A percentile compares a stretch with the other conserved stretches of the same genome.
Conservation (phyloP, 768 basidiomycete species). For the Erythrobasidium yunnanense region DNA sequence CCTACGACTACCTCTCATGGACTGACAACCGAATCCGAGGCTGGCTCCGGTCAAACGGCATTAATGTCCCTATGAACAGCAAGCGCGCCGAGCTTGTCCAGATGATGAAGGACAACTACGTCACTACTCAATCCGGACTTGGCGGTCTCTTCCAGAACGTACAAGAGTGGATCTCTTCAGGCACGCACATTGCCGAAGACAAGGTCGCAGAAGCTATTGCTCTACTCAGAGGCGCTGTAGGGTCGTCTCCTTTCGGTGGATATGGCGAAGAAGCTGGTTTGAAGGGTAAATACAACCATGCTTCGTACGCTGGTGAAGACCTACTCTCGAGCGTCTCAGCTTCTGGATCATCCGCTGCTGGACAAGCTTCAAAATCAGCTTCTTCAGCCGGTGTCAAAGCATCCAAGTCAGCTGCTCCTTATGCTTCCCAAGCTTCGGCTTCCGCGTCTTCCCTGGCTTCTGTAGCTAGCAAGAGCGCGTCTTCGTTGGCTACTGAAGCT, state of each 20-base stretch:
- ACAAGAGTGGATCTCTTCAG: constrained; percentile 55
- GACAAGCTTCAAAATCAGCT: neutral
- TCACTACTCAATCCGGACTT: constrained; percentile 54
- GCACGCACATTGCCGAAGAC: constrained; percentile 66
- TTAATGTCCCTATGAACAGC: constrained; percentile 47
- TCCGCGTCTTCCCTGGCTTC: constrained; percentile 38
- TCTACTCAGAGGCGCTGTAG: constrained; percentile 41
- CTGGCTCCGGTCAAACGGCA: constrained; percentile 65
- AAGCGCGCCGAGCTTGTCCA: constrained; percentile 58
- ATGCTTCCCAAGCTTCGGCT: neutral
- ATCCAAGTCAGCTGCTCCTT: constrained; percentile 32
- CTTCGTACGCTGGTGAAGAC: constrained; percentile 31
- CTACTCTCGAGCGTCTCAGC: constrained; percentile 39
- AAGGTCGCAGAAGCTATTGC: constrained; percentile 50
- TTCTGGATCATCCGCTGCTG: constrained; percentile 39
- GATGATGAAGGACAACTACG: constrained; percentile 52
- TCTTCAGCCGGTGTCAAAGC: constrained; percentile 39
- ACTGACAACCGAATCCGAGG: constrained; percentile 81
- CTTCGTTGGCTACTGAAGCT: constrained; percentile 1
- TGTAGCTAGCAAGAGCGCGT: constrained; percentile 35
- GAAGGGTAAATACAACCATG: constrained; percentile 38
- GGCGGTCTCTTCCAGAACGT: constrained; percentile 55
- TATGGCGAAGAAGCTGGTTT: constrained; percentile 36
- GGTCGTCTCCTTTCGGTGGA: constrained; percentile 31
- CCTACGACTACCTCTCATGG: constrained; percentile 70